Conservation (phyloP, 2,329 filamentous ascomycete genomes). For the Immersiporthe knoxdaviesiana region DNA sequence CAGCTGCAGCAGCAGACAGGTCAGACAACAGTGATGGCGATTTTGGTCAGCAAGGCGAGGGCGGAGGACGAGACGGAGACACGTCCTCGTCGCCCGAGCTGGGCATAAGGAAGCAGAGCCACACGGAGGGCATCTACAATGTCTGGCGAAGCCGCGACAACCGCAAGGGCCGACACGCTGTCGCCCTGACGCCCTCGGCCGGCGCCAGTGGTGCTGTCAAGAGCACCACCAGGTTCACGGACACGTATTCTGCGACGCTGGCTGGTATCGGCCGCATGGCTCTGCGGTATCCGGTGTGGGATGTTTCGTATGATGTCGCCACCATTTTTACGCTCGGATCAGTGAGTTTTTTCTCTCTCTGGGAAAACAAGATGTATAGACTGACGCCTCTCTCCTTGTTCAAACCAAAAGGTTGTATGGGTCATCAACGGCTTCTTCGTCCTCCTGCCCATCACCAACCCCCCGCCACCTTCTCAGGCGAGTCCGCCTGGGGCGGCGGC, state of each 20-base stretch:
- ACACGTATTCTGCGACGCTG: slow-evolving; percentile 34
- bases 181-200: slow-evolving; percentile 33
- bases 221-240: slow-evolving; percentile 31
- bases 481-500: slow-evolving; percentile 59
- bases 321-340: slow-evolving; percentile 44
- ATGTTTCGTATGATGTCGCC: slow-evolving; percentile 48
- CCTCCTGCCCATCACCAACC: slow-evolving; percentile 60
- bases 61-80: not conserved
- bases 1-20: not conserved
- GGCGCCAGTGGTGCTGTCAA: slow-evolving; percentile 9
- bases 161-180: slow-evolving; percentile 46
- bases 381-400: not conserved
- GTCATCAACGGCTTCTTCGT: slow-evolving; percentile 66
- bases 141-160: slow-evolving; percentile 49
- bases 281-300: slow-evolving; percentile 44
- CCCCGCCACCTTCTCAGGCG: slow-evolving; percentile 57
- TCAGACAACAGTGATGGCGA: not conserved
- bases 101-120: not conserved
- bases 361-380: not conserved
- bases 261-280: slow-evolving; percentile 42
- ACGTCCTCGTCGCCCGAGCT: slow-evolving; percentile 6
- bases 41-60: no score
- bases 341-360: not conserved
- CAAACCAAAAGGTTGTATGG: slow-evolving; percentile 49
- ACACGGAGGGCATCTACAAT: slow-evolving; percentile 35